Evolutionary conservation across 2,329 filamentous ascomycete species (phyloP).

Genomic region (Trichoderma simmonsii): DNA sequence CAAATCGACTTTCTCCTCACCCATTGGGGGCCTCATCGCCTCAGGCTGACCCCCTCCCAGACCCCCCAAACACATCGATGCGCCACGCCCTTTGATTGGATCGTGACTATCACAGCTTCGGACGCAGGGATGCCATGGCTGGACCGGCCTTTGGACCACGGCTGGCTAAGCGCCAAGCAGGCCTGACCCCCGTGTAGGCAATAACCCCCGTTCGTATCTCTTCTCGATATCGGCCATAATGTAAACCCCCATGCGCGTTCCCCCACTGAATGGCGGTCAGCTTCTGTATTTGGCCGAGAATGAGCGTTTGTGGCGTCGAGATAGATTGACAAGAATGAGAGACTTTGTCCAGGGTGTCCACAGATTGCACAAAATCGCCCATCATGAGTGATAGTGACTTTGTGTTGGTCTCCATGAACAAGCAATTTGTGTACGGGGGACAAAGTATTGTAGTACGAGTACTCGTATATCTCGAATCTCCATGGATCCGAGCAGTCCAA

Average conservation of each 20-base stretch:
- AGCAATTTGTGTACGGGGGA: not conserved
- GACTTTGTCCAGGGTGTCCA: not conserved
- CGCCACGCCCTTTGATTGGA: not conserved
- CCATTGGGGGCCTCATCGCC: not conserved
- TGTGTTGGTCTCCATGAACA: not conserved
- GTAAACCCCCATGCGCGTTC: not conserved
- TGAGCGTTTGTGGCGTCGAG: not conserved
- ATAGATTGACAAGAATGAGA: not conserved
- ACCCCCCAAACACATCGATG: not conserved
- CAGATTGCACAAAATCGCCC: not conserved
- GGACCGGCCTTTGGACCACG: not conserved
- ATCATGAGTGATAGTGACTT: not conserved
- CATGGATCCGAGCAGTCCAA: not conserved
- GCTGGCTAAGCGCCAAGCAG: not conserved
- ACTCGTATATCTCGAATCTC: not conserved
- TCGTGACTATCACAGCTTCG: not conserved
- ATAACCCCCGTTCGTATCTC: not conserved
- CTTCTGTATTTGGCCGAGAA: conserved; percentile 15
- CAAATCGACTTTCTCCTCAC: not conserved
- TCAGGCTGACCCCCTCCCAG: not conserved
- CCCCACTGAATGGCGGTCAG: conserved; percentile 12
- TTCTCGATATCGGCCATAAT: not conserved
- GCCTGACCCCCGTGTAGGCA: conserved; percentile 1
- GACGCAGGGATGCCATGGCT: not conserved
- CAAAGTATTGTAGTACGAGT: not conserved